These are phyloP conservation scores for Fusarium mangiferae DNA, from an alignment of 2,329 filamentous ascomycete genomes.

Conservation along the genomic window DNA sequence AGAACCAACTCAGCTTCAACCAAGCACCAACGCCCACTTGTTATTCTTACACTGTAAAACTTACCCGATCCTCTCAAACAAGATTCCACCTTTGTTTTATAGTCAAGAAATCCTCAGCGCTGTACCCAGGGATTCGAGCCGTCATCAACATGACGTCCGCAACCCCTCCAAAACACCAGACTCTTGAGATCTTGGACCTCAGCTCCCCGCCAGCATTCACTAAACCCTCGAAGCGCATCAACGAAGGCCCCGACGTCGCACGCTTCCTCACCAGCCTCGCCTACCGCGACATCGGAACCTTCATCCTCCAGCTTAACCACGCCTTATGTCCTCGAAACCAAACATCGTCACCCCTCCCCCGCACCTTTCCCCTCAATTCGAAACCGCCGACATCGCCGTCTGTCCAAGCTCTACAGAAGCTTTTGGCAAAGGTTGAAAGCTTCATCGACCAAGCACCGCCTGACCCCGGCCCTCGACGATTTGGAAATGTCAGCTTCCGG, in stretches of 20 bases:
- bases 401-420: conserved; percentile 70
- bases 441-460: conserved; percentile 85
- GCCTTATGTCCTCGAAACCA: conserved; percentile 79
- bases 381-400: conserved; percentile 58
- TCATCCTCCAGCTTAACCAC: conserved; percentile 89
- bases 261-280: conserved; percentile 83
- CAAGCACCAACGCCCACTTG: conserved; percentile 1
- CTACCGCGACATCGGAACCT: conserved; percentile 87
- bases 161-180: conserved; percentile 36
- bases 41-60: not conserved
- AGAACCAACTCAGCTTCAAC: conserved; percentile 1
- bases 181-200: conserved; percentile 61
- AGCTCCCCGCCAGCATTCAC: conserved; percentile 64
- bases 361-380: conserved; percentile 57
- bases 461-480: conserved; percentile 84
- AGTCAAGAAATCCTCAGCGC: not conserved
- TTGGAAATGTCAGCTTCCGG: conserved; percentile 91
- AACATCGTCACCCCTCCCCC: conserved; percentile 43
- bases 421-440: conserved; percentile 72
- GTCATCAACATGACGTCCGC: conserved; percentile 36
- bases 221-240: conserved; percentile 81
- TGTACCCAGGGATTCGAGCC: not conserved
- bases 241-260: conserved; percentile 83
- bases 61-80: not conserved
- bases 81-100: not conserved